Percentiles rank a stretch among this genome's conserved stretches.
phyloP scores from a whole-genome alignment of 2,329 filamentous ascomycete genomes.

The Microcyclosporella mali region DNA sequence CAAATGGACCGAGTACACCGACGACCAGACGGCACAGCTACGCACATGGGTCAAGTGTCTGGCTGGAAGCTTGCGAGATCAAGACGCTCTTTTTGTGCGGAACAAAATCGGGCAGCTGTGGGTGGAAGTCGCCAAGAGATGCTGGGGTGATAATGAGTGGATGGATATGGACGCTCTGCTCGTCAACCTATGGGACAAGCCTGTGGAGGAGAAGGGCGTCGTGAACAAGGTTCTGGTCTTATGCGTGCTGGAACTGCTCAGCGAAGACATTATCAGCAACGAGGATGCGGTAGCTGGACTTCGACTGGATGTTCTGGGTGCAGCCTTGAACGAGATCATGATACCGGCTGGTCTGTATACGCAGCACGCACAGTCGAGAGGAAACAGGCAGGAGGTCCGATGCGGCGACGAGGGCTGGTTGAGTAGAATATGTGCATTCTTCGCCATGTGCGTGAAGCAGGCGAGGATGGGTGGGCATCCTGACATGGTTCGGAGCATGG shows the following conservation, averaged over 20 bases:
- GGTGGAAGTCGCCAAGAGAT: slow-evolving; percentile 89
- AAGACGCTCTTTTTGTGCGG: slow-evolving; percentile 74
- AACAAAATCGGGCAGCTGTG: slow-evolving; percentile 94
- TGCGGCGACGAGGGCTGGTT: slow-evolving; percentile 84
- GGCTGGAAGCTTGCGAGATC: slow-evolving; percentile 61
- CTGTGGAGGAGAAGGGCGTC: slow-evolving; percentile 31
- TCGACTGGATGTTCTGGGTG: slow-evolving; percentile 76
- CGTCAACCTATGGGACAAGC: slow-evolving; percentile 65
- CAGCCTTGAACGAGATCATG: slow-evolving; percentile 88
- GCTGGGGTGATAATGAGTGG: slow-evolving; percentile 82
- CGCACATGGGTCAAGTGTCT: slow-evolving; percentile 74
- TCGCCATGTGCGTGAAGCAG: slow-evolving; percentile 62
- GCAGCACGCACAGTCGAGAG: slow-evolving; percentile 58
- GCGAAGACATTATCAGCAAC: slow-evolving; percentile 83
- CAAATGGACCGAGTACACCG: slow-evolving; percentile 67
- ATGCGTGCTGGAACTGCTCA: slow-evolving; percentile 80
- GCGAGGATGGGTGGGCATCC: slow-evolving; percentile 41
- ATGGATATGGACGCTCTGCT: slow-evolving; percentile 86
- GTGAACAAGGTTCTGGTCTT: slow-evolving; percentile 81
- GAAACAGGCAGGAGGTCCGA: slow-evolving; percentile 62
- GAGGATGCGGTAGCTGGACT: slow-evolving; percentile 82
- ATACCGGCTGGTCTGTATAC: slow-evolving; percentile 69
- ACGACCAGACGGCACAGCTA: slow-evolving; percentile 61
- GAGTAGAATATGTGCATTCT: slow-evolving; percentile 64
- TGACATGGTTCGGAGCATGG: slow-evolving; percentile 51